Percentiles rank a stretch among this genome's conserved stretches.
Conservation (phyloP, 1,139 yeast species). For the Lodderomyces oxycetoniae region DNA sequence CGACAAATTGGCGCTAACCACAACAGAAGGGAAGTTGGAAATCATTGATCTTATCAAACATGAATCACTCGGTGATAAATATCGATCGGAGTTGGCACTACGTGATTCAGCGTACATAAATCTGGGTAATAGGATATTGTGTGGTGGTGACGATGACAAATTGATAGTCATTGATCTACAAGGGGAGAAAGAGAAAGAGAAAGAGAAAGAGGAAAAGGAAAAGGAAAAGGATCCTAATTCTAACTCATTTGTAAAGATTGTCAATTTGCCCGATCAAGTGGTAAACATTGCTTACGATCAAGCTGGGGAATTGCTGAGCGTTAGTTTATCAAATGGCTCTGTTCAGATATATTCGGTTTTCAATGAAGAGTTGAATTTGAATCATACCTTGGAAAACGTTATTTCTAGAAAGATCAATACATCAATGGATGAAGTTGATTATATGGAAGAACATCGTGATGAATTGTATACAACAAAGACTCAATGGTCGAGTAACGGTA, state of each 20-base stretch:
- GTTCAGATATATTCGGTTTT: slow-evolving; percentile 60
- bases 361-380: slow-evolving; percentile 34
- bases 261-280: slow-evolving; percentile 51
- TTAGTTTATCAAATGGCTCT: slow-evolving; percentile 60
- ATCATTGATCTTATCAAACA: slow-evolving; percentile 20
- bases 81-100: slow-evolving; percentile 56
- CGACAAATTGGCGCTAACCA: slow-evolving; percentile 25
- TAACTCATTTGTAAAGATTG: slow-evolving; percentile 16
- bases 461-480: slow-evolving; percentile 34
- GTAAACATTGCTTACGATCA: slow-evolving; percentile 59
- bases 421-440: slow-evolving; percentile 36
- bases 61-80: slow-evolving; percentile 24
- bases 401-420: slow-evolving; percentile 33
- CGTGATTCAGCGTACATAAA: slow-evolving; percentile 64
- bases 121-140: slow-evolving; percentile 62
- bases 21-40: slow-evolving; percentile 35
- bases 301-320: slow-evolving; percentile 38
- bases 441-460: slow-evolving; percentile 33
- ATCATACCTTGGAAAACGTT: slow-evolving; percentile 39
- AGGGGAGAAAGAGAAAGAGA: slow-evolving; percentile 9
- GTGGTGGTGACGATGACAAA: slow-evolving; percentile 75
- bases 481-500: slow-evolving; percentile 48
- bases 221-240: slow-evolving; percentile 16
- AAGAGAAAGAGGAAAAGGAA: neutral
- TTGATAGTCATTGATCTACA: slow-evolving; percentile 49